Conservation (phyloP, 129 eudicot species). For the Ambrosia trifida region DNA sequence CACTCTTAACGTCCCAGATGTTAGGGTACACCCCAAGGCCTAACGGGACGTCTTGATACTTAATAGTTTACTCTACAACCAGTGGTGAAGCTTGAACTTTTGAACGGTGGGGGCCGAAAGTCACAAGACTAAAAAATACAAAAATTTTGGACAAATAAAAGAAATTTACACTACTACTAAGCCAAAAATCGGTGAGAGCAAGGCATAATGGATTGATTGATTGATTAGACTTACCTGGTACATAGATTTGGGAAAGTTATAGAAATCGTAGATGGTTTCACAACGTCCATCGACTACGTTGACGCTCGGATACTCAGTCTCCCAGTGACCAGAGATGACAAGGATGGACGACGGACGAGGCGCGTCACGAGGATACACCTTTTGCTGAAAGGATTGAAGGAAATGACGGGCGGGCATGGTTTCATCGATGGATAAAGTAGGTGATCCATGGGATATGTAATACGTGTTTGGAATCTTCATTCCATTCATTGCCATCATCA, state of each 20-base stretch:
- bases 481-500: slow-evolving; percentile 14
- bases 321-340: slow-evolving; percentile 87
- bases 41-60: too few relatives aligned
- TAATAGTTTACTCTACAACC: too few relatives aligned
- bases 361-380: slow-evolving; percentile 14
- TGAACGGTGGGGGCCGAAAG: too few relatives aligned
- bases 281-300: slow-evolving; percentile 48
- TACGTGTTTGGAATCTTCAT: slow-evolving; percentile 50
- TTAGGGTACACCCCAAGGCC: too few relatives aligned
- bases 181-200: too few relatives aligned
- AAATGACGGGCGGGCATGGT: slow-evolving; percentile 67
- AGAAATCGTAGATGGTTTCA: slow-evolving; percentile 76
- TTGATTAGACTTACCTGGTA: slow-evolving; percentile 46
- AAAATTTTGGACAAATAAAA: too few relatives aligned
- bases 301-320: slow-evolving; percentile 63
- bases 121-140: too few relatives aligned
- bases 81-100: too few relatives aligned
- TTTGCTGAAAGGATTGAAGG: slow-evolving; percentile 57
- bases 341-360: slow-evolving; percentile 67
- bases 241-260: slow-evolving; percentile 62
- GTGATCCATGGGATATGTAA: slow-evolving; percentile 92
- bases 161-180: too few relatives aligned
- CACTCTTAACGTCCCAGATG: too few relatives aligned
- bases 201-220: too few relatives aligned
- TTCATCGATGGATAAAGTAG: slow-evolving; percentile 72